Conservation (phyloP, 148 eudicot species). For the Fagopyrum esculentum region DNA sequence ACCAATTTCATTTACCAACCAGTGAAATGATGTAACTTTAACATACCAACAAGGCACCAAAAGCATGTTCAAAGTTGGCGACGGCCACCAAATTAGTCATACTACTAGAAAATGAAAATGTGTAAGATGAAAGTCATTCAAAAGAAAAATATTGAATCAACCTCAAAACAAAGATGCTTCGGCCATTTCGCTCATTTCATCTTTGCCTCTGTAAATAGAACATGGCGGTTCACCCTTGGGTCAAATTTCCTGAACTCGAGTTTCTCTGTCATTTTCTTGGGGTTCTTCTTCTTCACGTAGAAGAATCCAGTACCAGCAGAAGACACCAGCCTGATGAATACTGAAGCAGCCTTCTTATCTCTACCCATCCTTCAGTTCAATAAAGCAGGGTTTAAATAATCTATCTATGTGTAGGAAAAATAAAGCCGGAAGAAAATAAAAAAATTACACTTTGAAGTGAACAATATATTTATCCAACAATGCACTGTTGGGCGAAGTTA, state of each 20-base stretch:
- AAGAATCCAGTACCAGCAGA: conserved; percentile 94
- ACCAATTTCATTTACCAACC: no score
- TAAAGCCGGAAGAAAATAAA: neutral
- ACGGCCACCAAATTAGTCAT: no score
- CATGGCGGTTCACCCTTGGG: conserved; percentile 86
- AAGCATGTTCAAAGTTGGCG: no score
- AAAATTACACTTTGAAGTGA: neutral
- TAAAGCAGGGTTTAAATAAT: neutral
- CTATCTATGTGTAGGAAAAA: neutral
- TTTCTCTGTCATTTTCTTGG: conserved; percentile 55
- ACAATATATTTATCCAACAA: no score
- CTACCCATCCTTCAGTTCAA: conserved; percentile 45
- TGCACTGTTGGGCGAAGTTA: no score
- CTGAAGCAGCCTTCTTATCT: conserved; percentile 71
- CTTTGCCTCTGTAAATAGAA: conserved; percentile 84
- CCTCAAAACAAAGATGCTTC: no score
- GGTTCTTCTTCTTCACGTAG: conserved; percentile 79
- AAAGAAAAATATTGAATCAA: no score
- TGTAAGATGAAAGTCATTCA: no score
- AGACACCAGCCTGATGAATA: conserved; percentile 77
- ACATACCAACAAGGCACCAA: no score
- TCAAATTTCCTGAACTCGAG: conserved; percentile 89
- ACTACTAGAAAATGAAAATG: no score
- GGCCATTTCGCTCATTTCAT: conserved; percentile 42
- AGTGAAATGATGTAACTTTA: no score